Conservation (phyloP, 768 basidiomycete species). For the Cantharellus anzutake region DNA sequence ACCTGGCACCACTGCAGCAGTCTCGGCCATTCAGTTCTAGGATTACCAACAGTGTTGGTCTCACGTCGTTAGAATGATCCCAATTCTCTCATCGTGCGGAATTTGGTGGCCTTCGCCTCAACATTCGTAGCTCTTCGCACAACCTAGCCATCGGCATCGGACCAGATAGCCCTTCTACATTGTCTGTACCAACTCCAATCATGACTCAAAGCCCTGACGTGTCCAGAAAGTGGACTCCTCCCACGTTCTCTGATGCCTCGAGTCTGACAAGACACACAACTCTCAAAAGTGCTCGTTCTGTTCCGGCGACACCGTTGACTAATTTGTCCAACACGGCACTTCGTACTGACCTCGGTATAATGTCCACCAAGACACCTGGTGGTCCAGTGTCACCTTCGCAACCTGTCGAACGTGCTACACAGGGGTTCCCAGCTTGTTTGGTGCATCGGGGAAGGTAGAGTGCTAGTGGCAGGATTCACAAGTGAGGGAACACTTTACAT, state of each 20-base stretch:
- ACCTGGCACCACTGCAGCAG: slow-evolving; percentile 64
- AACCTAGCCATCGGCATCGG: not conserved
- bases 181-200: not conserved
- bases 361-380: slow-evolving; percentile 48
- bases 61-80: slow-evolving; percentile 61
- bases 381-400: slow-evolving; percentile 35
- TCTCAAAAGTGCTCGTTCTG: slow-evolving; percentile 36
- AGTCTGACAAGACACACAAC: slow-evolving; percentile 20
- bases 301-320: slow-evolving; percentile 59
- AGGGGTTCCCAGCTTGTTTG: not conserved
- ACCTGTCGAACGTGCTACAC: not conserved
- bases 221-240: slow-evolving; percentile 52
- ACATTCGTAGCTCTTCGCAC: not conserved
- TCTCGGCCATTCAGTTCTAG: slow-evolving; percentile 11
- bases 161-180: not conserved
- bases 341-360: slow-evolving; percentile 10
- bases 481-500: no score
- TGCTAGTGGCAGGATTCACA: no score
- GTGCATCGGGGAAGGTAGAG: no score
- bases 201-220: slow-evolving; percentile 37
- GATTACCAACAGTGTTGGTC: slow-evolving; percentile 1
- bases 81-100: slow-evolving; percentile 42
- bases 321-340: slow-evolving; percentile 22
- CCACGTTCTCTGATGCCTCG: slow-evolving; percentile 35
- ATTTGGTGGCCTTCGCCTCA: not conserved